These are phyloP conservation scores for Boletus reticulatus DNA, from an alignment of 768 basidiomycete genomes.

Conservation along the genomic window DNA sequence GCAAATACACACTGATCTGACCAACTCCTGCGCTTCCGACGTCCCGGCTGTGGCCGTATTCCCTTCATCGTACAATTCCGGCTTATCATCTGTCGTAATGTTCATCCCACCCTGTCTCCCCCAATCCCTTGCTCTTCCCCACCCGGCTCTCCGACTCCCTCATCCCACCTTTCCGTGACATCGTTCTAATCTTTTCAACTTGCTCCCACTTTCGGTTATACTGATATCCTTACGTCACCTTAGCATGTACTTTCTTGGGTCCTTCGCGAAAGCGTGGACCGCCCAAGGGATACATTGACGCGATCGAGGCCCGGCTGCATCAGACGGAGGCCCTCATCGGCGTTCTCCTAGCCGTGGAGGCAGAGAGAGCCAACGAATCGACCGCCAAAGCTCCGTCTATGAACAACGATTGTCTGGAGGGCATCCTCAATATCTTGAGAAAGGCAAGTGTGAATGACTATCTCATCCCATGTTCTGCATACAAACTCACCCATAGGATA, in stretches of 20 bases:
- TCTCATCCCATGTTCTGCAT: neutral
- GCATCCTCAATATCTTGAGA: conserved; percentile 48
- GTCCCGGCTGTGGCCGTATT: conserved; percentile 4
- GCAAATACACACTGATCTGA: neutral
- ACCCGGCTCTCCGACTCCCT: conserved; percentile 2
- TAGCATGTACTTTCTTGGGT: conserved; percentile 76
- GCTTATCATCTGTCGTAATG: conserved; percentile 19
- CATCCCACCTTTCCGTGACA: neutral
- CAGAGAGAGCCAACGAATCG: conserved; percentile 19
- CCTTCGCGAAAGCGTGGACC: conserved; percentile 83
- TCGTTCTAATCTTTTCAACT: neutral
- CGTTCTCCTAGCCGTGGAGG: conserved; percentile 58
- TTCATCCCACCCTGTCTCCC: conserved; percentile 13
- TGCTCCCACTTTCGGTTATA: conserved; percentile 8
- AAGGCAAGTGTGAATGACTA: conserved; percentile 37
- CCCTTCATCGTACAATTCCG: conserved; percentile 3
- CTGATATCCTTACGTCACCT: conserved; percentile 9
- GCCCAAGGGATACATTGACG: conserved; percentile 94
- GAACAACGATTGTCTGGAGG: conserved; percentile 14
- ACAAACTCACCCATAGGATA: conserved; percentile 48
- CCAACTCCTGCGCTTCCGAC: neutral
- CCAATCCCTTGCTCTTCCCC: neutral
- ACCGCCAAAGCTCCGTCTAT: conserved; percentile 34
- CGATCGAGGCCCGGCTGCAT: conserved; percentile 87
- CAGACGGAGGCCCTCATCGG: conserved; percentile 90